Evolutionary conservation across 2,329 filamentous ascomycete genomes (phyloP), one percentile per base, ranked within the genome.

Genomic region (Fonsecaea pugnacius): DNA sequence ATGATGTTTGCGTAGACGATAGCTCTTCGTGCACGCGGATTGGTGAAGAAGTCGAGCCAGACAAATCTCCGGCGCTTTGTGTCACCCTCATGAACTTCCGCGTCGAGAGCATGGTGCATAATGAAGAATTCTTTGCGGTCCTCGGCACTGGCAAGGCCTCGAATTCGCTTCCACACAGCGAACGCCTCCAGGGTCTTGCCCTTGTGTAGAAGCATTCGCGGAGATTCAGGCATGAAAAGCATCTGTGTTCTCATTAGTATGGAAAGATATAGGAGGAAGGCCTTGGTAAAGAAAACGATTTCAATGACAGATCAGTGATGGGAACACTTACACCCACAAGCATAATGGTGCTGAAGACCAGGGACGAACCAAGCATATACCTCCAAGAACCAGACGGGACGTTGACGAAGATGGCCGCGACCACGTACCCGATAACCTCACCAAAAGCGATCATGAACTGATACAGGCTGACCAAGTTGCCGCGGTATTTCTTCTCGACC

Each of bases 401-500:
- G n/a, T 80, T 83, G 66, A 91, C 79, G 75, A 91, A 91, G 62
- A 91, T 90, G 53, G 89, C 89, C 0, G 87, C 89, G 1, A 91
- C 84, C 4, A 87, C 89, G 65, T 91, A 91, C 2, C 89, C 89
- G 1, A 91, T 79, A 1, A 91, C 89, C 70, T 91, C 89, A 32
- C 89, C 89, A 0, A 91, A 81, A 0, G 89, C 89, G 71, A 91
- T 91, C 76, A 89, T 91, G 76, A 91, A 85, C 73, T 91, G 89
- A 74, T 91, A 91, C 0, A 91, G 79, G 0, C 88, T 90, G 1
- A 91, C 89, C 56, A 91, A 77, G 74, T 91, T 91, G 69, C 89
- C 89, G 70, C 89, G 85, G 27, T 90, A 82, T 64, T 81, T 83
- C 35, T 85, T 82, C 70, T 89, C 87, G 50, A 91, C 89, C 0